Percentiles rank a stretch among this genome's conserved stretches.
Conservation (phyloP, 768 basidiomycete species). For the Podaxis rugospora region DNA sequence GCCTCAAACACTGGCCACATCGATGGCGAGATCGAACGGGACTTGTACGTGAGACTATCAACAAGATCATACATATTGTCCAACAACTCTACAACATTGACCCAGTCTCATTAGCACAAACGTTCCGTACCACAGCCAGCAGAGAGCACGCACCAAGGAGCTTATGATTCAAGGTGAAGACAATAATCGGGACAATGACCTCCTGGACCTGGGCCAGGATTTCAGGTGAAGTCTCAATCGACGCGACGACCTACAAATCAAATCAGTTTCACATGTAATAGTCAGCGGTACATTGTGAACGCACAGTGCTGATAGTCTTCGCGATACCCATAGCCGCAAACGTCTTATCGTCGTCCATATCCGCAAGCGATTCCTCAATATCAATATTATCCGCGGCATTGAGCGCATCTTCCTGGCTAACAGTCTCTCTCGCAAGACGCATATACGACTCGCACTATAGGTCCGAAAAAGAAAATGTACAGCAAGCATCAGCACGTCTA, state of each 20-base stretch:
- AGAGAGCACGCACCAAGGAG: constrained; percentile 53
- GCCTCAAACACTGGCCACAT: constrained; percentile 89
- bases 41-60: constrained; percentile 81
- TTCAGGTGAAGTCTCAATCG: constrained; percentile 69
- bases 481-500: background rate
- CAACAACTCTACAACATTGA: constrained; percentile 56
- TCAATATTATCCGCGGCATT: constrained; percentile 38
- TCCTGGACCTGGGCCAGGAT: constrained; percentile 79
- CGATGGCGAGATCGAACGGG: constrained; percentile 65
- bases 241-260: constrained; percentile 56
- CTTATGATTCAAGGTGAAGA: constrained; percentile 73
- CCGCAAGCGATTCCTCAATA: constrained; percentile 48
- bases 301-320: constrained; percentile 77
- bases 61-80: constrained; percentile 86
- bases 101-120: background rate
- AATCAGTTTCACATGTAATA: background rate
- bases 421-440: constrained; percentile 69
- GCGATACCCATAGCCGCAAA: constrained; percentile 85
- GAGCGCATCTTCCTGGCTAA: constrained; percentile 49
- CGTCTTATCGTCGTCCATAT: constrained; percentile 79
- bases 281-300: constrained; percentile 16
- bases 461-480: background rate
- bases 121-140: background rate
- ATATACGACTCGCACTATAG: constrained; percentile 76
- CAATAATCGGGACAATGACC: constrained; percentile 73